Conservation (phyloP, 768 basidiomycete genomes). For the Tylopilus subfusipes region DNA sequence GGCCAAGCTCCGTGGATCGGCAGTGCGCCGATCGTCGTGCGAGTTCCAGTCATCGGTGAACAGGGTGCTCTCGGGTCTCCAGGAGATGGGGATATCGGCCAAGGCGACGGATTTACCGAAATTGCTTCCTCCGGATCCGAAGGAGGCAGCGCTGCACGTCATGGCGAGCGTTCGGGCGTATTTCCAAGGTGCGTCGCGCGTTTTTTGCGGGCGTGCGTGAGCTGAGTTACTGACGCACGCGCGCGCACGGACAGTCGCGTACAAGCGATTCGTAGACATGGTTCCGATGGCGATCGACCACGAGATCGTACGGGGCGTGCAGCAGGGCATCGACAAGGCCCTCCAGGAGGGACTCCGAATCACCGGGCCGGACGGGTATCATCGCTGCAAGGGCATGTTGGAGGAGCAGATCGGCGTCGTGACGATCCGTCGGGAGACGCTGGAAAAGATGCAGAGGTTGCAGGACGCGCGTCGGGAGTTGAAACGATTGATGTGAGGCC, state of each 20-base stretch:
- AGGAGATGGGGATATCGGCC: slow-evolving; percentile 28
- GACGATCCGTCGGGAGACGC: slow-evolving; percentile 44
- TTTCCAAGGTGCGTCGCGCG: slow-evolving; percentile 56
- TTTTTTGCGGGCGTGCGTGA: no score
- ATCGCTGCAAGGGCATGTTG: slow-evolving; percentile 49
- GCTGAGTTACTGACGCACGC: no score
- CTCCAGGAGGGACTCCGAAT: slow-evolving; percentile 51
- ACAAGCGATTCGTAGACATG: slow-evolving; percentile 44
- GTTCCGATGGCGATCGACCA: slow-evolving; percentile 42
- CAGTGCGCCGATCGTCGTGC: no score
- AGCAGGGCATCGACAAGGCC: slow-evolving; percentile 41
- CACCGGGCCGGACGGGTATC: slow-evolving; percentile 42
- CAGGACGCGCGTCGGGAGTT: slow-evolving; percentile 42
- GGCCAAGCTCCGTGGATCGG: slow-evolving; percentile 1
- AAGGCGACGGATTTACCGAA: slow-evolving; percentile 44
- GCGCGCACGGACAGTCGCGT: slow-evolving; percentile 37
- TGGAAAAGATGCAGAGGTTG: slow-evolving; percentile 50
- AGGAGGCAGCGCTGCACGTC: slow-evolving; percentile 57
- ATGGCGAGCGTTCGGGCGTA: slow-evolving; percentile 74
- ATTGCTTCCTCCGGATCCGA: slow-evolving; percentile 47
- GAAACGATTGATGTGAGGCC: slow-evolving; percentile 13
- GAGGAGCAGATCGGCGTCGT: slow-evolving; percentile 47
- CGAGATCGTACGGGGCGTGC: slow-evolving; percentile 43
- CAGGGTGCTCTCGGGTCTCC: slow-evolving; percentile 24
- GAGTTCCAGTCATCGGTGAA: slow-evolving; percentile 19